Evolutionary conservation across 768 basidiomycete species (phyloP).

Genomic region (Boletales sp.): DNA sequence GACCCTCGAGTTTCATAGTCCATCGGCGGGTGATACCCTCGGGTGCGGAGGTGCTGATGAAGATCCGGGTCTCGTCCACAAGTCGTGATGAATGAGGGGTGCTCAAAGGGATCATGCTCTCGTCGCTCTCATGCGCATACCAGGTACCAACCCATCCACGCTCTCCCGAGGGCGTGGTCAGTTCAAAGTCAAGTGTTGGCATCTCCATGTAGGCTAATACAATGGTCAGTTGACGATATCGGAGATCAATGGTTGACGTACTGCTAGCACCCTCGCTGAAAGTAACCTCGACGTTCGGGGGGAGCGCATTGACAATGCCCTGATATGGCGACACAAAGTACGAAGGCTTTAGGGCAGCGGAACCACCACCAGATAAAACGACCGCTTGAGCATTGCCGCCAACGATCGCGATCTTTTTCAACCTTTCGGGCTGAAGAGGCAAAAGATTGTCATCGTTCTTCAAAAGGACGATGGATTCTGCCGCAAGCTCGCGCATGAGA

Average conservation of each 20-base stretch:
- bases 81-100: slow-evolving; percentile 41
- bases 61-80: slow-evolving; percentile 64
- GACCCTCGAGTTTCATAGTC: slow-evolving; percentile 59
- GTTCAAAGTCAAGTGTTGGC: slow-evolving; percentile 66
- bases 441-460: slow-evolving; percentile 57
- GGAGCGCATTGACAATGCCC: slow-evolving; percentile 62
- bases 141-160: slow-evolving; percentile 66
- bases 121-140: slow-evolving; percentile 55
- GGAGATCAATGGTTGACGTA: slow-evolving; percentile 25
- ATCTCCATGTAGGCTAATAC: slow-evolving; percentile 56
- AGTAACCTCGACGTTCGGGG: slow-evolving; percentile 47
- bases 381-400: slow-evolving; percentile 62
- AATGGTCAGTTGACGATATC: background rate
- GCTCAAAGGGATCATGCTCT: slow-evolving; percentile 47
- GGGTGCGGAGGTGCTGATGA: slow-evolving; percentile 56
- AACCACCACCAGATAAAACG: slow-evolving; percentile 75
- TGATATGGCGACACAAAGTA: slow-evolving; percentile 78
- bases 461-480: slow-evolving; percentile 68
- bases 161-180: slow-evolving; percentile 55
- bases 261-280: slow-evolving; percentile 70
- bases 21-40: slow-evolving; percentile 56
- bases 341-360: slow-evolving; percentile 64
- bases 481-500: slow-evolving; percentile 65
- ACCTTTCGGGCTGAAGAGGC: slow-evolving; percentile 33
- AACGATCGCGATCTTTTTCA: slow-evolving; percentile 73